Conservation (phyloP, 1,139 yeast species). For the Kodamaea anthophila region DNA sequence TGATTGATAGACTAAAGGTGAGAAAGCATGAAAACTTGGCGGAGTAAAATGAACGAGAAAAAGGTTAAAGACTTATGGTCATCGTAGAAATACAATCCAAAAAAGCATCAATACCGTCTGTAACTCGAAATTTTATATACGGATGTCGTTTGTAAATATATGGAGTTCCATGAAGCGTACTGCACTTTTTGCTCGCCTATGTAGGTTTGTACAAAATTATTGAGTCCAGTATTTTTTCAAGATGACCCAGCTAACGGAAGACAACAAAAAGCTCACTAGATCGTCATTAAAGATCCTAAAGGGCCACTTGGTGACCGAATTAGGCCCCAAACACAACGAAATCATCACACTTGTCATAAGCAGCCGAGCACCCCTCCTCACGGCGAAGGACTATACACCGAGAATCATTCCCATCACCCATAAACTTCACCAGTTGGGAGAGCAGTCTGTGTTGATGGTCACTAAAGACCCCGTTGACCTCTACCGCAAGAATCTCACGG, state of each 20-base stretch:
- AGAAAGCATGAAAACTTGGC: too few species aligned
- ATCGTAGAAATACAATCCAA: too few species aligned
- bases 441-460: conserved; percentile 48
- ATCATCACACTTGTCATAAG: conserved; percentile 50
- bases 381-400: conserved; percentile 53
- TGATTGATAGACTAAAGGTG: too few species aligned
- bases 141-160: too few species aligned
- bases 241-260: conserved; percentile 1
- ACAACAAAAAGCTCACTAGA: conserved; percentile 13
- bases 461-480: conserved; percentile 64
- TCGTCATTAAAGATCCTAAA: conserved; percentile 34
- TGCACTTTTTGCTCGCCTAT: too few species aligned
- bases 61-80: too few species aligned
- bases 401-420: conserved; percentile 59
- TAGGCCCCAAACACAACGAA: conserved; percentile 17
- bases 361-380: conserved; percentile 42
- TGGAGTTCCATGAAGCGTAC: too few species aligned
- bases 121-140: too few species aligned
- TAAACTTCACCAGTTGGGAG: conserved; percentile 40
- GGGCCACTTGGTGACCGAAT: conserved; percentile 20
- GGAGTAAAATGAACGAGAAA: too few species aligned
- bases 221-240: too few species aligned
- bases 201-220: too few species aligned
- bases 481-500: conserved; percentile 42
- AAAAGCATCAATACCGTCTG: too few species aligned